A percentile compares a stretch with the other conserved stretches of the same genome.
Conservation (phyloP, 345 rosid species). For the Physaria fendleri region DNA sequence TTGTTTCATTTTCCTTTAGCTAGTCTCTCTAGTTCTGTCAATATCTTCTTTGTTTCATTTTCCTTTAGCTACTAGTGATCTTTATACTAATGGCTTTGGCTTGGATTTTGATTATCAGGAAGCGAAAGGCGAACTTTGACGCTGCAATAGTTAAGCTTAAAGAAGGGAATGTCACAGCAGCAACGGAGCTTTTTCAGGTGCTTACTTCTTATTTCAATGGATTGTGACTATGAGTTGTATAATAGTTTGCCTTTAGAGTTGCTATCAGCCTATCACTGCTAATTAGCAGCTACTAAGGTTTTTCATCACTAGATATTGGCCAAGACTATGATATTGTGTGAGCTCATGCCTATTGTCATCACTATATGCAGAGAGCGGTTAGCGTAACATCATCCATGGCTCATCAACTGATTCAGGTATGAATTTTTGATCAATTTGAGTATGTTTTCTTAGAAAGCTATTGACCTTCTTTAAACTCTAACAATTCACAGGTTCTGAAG, state of each 20-base stretch:
- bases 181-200: slow-evolving; percentile 79
- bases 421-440: neutral
- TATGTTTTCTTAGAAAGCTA: neutral
- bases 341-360: slow-evolving; percentile 4
- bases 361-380: slow-evolving; percentile 59
- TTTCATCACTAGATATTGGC: too few species aligned
- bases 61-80: neutral
- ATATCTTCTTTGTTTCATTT: neutral
- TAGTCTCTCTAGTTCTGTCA: neutral
- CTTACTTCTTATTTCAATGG: neutral
- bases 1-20: neutral
- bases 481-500: slow-evolving; percentile 52
- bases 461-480: slow-evolving; percentile 14
- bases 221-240: neutral
- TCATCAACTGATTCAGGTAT: slow-evolving; percentile 68
- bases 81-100: neutral
- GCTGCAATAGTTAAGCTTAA: slow-evolving; percentile 68
- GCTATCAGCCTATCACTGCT: neutral
- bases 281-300: slow-evolving; percentile 39
- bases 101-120: slow-evolving; percentile 33
- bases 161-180: slow-evolving; percentile 69
- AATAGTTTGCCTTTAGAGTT: neutral
- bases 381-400: slow-evolving; percentile 79
- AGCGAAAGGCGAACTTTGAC: slow-evolving; percentile 48
- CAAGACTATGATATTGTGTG: neutral